Percentiles rank a stretch among this genome's conserved stretches.
Conservation (phyloP, 768 basidiomycete genomes). For the Serendipita vermifera region DNA sequence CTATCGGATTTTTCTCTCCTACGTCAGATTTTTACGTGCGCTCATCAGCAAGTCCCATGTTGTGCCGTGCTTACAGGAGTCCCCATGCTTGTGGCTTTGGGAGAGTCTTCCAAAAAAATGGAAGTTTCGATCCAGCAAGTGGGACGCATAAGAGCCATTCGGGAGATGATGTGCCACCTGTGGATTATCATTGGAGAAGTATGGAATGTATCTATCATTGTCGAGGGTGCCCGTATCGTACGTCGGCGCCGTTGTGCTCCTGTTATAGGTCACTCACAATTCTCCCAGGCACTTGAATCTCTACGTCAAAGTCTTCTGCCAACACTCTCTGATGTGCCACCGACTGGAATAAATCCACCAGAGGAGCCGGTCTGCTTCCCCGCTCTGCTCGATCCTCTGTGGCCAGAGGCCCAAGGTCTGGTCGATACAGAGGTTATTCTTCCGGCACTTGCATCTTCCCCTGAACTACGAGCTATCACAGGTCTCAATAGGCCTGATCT, state of each 20-base stretch:
- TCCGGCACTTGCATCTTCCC: slow-evolving; percentile 38
- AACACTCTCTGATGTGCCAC: slow-evolving; percentile 26
- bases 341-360: slow-evolving; percentile 32
- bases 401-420: not conserved
- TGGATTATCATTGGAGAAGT: slow-evolving; percentile 59
- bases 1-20: slow-evolving; percentile 65
- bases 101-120: slow-evolving; percentile 38
- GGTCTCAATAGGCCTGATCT: slow-evolving; percentile 48
- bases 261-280: too few species aligned
- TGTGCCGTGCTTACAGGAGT: slow-evolving; percentile 62
- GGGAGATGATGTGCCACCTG: slow-evolving; percentile 46
- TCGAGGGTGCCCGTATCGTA: slow-evolving; percentile 45
- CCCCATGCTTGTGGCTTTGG: slow-evolving; percentile 73
- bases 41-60: slow-evolving; percentile 62
- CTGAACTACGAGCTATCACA: slow-evolving; percentile 47
- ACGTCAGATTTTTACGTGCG: slow-evolving; percentile 47
- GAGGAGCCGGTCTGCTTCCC: slow-evolving; percentile 35
- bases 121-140: slow-evolving; percentile 26
- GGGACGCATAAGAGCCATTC: slow-evolving; percentile 36
- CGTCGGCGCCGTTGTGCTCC: slow-evolving; percentile 15
- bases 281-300: slow-evolving; percentile 34
- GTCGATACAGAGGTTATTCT: slow-evolving; percentile 44
- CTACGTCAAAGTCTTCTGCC: slow-evolving; percentile 25
- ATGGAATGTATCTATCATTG: slow-evolving; percentile 52
- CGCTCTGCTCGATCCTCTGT: slow-evolving; percentile 18